These are phyloP conservation scores for Xylariales sp. DNA, from an alignment of 2,329 filamentous ascomycete genomes.

Conservation along the genomic window DNA sequence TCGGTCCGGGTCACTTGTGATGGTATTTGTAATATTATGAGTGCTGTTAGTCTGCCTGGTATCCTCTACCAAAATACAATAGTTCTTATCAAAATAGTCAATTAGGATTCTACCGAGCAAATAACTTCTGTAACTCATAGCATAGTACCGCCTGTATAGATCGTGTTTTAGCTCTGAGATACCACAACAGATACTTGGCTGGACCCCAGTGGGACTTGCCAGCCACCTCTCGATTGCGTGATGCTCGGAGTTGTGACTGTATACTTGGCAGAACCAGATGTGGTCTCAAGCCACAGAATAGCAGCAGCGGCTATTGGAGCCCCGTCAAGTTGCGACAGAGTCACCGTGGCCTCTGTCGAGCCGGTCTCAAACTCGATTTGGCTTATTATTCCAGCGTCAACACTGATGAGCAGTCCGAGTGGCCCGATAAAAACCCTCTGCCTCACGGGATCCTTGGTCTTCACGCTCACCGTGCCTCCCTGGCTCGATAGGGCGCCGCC, in stretches of 20 bases:
- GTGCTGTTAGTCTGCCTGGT: no score
- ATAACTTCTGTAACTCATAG: no score
- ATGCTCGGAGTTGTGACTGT: conserved; percentile 15
- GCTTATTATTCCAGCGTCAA: conserved; percentile 39
- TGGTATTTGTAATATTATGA: no score
- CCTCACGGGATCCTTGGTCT: conserved; percentile 41
- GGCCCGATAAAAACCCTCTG: conserved; percentile 43
- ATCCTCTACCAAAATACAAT: no score
- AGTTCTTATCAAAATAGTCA: no score
- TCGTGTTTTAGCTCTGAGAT: no score
- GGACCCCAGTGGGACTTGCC: conserved; percentile 23
- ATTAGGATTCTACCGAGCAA: no score
- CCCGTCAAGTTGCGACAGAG: conserved; percentile 23
- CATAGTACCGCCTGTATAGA: no score
- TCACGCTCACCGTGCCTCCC: conserved; percentile 24
- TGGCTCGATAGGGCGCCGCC: conserved; percentile 35
- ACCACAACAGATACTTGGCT: no score
- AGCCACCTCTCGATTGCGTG: conserved; percentile 20
- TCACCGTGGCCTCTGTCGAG: conserved; percentile 19
- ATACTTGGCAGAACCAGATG: conserved; percentile 17
- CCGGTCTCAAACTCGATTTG: conserved; percentile 27
- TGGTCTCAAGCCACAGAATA: conserved; percentile 31
- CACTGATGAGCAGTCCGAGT: conserved; percentile 32
- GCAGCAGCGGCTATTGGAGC: conserved; percentile 21
- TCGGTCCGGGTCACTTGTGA: no score